phyloP scores from a whole-genome alignment of 2,329 filamentous ascomycete genomes.

The Colletotrichum somersetense region DNA sequence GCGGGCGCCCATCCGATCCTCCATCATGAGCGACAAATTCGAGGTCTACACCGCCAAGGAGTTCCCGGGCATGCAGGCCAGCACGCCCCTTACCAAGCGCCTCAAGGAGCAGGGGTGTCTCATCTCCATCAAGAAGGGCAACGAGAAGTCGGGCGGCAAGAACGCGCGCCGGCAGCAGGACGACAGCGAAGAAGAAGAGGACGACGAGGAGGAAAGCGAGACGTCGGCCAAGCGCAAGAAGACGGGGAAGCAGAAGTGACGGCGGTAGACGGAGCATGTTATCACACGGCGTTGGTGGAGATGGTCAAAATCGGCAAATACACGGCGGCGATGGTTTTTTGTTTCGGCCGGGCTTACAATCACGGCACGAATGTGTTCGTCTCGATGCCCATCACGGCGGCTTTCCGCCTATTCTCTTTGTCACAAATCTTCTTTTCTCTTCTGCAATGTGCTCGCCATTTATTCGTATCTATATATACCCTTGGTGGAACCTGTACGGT shows the following conservation, averaged over 20 bases:
- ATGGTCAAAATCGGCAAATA: conserved; percentile 32
- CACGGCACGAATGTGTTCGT: too few relatives aligned
- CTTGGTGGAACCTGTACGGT: conserved; percentile 32
- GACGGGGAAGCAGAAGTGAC: conserved; percentile 34
- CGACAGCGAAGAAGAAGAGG: conserved; percentile 61
- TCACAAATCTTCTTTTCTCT: conserved; percentile 5
- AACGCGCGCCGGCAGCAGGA: conserved; percentile 53
- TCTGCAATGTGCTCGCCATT: conserved; percentile 11
- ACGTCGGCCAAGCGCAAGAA: conserved; percentile 34
- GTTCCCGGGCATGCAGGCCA: conserved; percentile 86
- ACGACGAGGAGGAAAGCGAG: conserved; percentile 54
- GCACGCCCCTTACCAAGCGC: conserved; percentile 78
- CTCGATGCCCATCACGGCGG: background rate
- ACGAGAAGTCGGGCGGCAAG: conserved; percentile 67
- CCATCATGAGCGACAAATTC: conserved; percentile 76
- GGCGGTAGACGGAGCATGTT: conserved; percentile 16
- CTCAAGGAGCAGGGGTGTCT: conserved; percentile 85
- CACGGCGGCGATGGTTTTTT: conserved; percentile 28
- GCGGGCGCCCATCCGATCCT: conserved; percentile 63
- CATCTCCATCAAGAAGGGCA: conserved; percentile 89
- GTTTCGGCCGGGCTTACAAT: conserved; percentile 1
- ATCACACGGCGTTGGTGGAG: conserved; percentile 31
- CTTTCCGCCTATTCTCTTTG: conserved; percentile 9
- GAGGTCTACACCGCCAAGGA: conserved; percentile 87
- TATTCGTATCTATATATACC: conserved; percentile 40